Percentiles rank a stretch among this genome's conserved stretches.
phyloP scores from a whole-genome alignment of 2,329 filamentous ascomycete genomes.

The Neobulgaria alba region DNA sequence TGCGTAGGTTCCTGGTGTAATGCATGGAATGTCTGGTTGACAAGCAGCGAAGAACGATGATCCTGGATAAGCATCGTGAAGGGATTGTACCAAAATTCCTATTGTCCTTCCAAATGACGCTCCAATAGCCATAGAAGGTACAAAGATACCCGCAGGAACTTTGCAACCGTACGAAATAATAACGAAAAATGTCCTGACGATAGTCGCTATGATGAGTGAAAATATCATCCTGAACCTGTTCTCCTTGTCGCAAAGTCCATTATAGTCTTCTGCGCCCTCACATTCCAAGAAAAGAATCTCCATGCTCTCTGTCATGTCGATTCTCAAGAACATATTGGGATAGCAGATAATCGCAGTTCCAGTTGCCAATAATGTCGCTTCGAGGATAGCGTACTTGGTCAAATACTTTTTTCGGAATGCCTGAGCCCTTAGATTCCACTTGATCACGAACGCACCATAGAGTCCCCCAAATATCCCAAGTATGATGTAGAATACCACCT shows the following conservation, averaged over 20 bases:
- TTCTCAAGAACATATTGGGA: slow-evolving; percentile 87
- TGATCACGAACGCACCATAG: slow-evolving; percentile 94
- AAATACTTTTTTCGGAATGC: slow-evolving; percentile 73
- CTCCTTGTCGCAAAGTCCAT: slow-evolving; percentile 74
- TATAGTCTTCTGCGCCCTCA: slow-evolving; percentile 78
- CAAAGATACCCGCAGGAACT: slow-evolving; percentile 94
- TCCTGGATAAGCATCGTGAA: slow-evolving; percentile 75
- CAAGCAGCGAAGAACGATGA: slow-evolving; percentile 84
- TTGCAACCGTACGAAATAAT: slow-evolving; percentile 97
- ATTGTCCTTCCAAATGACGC: slow-evolving; percentile 88
- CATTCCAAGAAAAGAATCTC: slow-evolving; percentile 94
- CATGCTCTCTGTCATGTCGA: slow-evolving; percentile 99
- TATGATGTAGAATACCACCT: slow-evolving; percentile 83
- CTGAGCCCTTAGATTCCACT: slow-evolving; percentile 89
- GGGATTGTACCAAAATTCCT: slow-evolving; percentile 86
- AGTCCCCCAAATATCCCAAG: slow-evolving; percentile 77
- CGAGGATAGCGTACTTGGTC: slow-evolving; percentile 71
- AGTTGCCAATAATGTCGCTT: slow-evolving; percentile 75
- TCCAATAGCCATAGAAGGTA: slow-evolving; percentile 95
- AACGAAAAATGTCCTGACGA: slow-evolving; percentile 74
- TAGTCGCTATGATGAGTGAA: slow-evolving; percentile 69
- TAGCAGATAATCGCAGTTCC: slow-evolving; percentile 90
- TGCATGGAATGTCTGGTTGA: slow-evolving; percentile 85
- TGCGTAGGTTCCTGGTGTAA: slow-evolving; percentile 94
- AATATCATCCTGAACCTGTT: slow-evolving; percentile 67